Base-by-base conservation (phyloP, 768 basidiomycete genomes). In the Russula foetens region DNA sequence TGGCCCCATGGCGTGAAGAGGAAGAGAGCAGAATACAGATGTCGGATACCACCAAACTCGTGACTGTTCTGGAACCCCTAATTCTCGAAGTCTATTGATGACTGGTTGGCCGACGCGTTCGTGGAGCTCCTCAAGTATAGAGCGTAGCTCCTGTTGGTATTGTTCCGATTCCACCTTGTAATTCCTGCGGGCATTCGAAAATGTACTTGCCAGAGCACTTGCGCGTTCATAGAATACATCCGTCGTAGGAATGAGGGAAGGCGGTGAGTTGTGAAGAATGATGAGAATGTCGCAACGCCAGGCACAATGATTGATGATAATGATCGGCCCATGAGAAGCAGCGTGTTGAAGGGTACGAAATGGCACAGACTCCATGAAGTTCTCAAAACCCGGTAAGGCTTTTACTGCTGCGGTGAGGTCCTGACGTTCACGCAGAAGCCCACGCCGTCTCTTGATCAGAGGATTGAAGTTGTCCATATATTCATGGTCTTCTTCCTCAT, bases 1-100 rank as follows among this genome's bases (percentile, higher is more conserved):
- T 33, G 58, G 44, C 0, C 59, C 62, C 31, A 62, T 62, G 9
- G 63, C 60, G 41, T 65, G 63, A 17, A 64, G 41, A 15, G 63
- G 60, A 21, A 64, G 60, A 17, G 53, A 51, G 21, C 45, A 55
- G 17, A 62, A 35, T 2, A 35, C 35, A 2, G 35, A 35, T 2
- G 35, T 35, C 6, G 35, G 35, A 35, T 35, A 35, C 35, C 35
- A 35, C 35, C 35, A 35, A 35, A 35, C 9, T 6, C 35, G 35
- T 12, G 35, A 35, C 9, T 35, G 35, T 11, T 35, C 35, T 11
- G 41, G 2, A 31, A 53, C 17, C n/a, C 41, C 49, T 4, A 62
- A 21, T 12, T 31, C 44, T 12, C 39, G 38, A 12, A 56, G 35
- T 43, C 11, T 61, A 6, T 33, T 7, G 31, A 63, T 35, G 15